Evolutionary conservation across 208 protist species (phyloP), one percentile per base, ranked within the genome.

Genomic region (Crithidia bombi): DNA sequence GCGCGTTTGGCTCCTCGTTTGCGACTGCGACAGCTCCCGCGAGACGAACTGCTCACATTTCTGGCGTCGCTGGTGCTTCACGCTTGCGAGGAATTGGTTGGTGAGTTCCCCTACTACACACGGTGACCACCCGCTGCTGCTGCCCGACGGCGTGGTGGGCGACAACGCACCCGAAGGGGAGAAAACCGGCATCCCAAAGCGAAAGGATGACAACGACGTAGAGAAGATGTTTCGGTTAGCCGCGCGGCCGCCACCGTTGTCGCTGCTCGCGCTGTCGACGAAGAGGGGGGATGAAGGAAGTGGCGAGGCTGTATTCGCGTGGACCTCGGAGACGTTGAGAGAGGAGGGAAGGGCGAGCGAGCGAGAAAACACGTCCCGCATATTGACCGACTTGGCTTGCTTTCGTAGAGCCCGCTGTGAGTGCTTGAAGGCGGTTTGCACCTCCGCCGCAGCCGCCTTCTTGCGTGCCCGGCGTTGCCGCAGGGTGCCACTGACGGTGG

Each of bases 381-480:
- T 85, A 51, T 67, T 90, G 7, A 95, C 44, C 32, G 72, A 69
- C 59, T 77, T 75, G 9, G 81, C 87, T 57, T 92, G 87, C 39
- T 86, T 85, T 5, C 87, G 79, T n/a, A 95, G 76, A 1, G 73
- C 65, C 26, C 81, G 78, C 70, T 95, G 87, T 1, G 85, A 92
- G 44, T 78, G 83, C 32, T 79, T 75, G 69, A 92, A 94, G 12
- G 82, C 79, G 1, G 58, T 59, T 21, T 81, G 52, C 17, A 75
- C 38, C 26, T 75, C 69, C 28, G 88, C 78, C 32, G 68, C 74
- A 1, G 52, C 74, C 5, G 46, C 57, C 33, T 71, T 86, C 46
- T 66, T 58, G n/a, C 52, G 49, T 35, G 61, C 41, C 3, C 58
- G 47, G 14, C 70, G 68, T 44, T 72, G 62, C 26, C 51, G 66